Percentiles rank a stretch among this genome's conserved stretches.
phyloP scores from a whole-genome alignment of 176 grass and related monocot species.

The Juncus inflexus region DNA sequence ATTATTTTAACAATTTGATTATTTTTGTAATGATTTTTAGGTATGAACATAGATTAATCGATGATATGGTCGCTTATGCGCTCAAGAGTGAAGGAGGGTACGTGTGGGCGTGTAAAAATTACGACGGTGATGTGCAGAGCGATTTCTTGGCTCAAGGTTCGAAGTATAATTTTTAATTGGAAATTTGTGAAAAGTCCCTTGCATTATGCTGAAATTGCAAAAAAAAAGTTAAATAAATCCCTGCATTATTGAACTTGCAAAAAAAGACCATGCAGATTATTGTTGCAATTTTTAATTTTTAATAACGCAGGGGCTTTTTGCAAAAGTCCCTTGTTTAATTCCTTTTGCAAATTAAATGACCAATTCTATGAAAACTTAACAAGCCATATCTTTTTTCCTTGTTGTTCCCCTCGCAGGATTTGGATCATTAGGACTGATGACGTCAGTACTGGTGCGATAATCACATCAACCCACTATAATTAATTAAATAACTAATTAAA shows the following conservation, averaged over 20 bases:
- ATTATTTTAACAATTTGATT: background rate
- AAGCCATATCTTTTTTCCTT: background rate
- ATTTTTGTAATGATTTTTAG: constrained; percentile 33
- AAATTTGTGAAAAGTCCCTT: constrained; percentile 11
- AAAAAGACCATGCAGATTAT: background rate
- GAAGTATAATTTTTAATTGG: constrained; percentile 15
- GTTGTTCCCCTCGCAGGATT: constrained; percentile 54
- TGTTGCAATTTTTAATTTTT: background rate
- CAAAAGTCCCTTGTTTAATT: no score
- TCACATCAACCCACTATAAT: background rate
- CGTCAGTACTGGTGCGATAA: constrained; percentile 82
- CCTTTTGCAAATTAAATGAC: no score
- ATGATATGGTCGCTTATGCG: constrained; percentile 99
- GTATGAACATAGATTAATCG: constrained; percentile 96
- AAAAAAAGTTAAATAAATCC: no score
- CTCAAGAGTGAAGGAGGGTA: constrained; percentile 92
- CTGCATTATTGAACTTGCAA: background rate
- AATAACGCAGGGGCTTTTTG: no score
- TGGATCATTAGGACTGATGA: constrained; percentile 96
- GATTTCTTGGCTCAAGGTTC: constrained; percentile 98
- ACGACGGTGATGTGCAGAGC: constrained; percentile 96
- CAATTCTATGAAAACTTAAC: no score
- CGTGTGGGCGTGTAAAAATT: constrained; percentile 98
- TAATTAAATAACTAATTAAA: no score
- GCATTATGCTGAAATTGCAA: background rate